Evolutionary conservation across 108 stramenopile species (phyloP).

Genomic region (Mediolabrus comicus): DNA sequence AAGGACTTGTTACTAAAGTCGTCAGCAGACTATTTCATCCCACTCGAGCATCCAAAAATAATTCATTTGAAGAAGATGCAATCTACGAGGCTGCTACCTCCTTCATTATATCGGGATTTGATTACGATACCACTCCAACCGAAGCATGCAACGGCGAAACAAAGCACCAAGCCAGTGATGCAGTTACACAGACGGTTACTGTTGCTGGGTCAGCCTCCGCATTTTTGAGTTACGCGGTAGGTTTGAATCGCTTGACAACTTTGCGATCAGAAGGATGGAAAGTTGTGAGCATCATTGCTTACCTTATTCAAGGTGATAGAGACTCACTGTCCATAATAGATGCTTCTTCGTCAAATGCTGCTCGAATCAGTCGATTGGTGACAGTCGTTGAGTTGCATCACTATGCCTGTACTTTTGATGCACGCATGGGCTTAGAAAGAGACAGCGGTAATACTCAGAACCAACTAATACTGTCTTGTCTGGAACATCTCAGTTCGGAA

Average conservation of each 20-base stretch:
- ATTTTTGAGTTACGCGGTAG: constrained; percentile 26
- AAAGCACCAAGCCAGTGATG: background rate
- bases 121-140: background rate
- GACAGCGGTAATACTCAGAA: background rate
- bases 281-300: constrained; percentile 18
- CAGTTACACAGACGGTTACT: background rate
- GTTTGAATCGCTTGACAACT: background rate
- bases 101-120: constrained; percentile 48
- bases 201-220: constrained; percentile 36
- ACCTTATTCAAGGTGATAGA: constrained; percentile 42
- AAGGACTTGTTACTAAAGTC: constrained; percentile 18
- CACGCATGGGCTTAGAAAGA: background rate
- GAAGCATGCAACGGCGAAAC: background rate
- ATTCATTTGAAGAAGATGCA: constrained; percentile 32
- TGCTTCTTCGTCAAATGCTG: constrained; percentile 29
- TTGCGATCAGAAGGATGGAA: constrained; percentile 21
- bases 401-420: background rate
- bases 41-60: background rate
- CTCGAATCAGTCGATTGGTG: constrained; percentile 13
- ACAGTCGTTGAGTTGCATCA: constrained; percentile 10
- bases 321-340: constrained; percentile 27
- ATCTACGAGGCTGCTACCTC: constrained; percentile 45
- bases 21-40: constrained; percentile 6
- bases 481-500: background rate
- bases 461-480: constrained; percentile 1